Evolutionary conservation across 176 grass and related monocot genomes (phyloP), one percentile per base, ranked within the genome.

Genomic region (Tillandsia leiboldiana): DNA sequence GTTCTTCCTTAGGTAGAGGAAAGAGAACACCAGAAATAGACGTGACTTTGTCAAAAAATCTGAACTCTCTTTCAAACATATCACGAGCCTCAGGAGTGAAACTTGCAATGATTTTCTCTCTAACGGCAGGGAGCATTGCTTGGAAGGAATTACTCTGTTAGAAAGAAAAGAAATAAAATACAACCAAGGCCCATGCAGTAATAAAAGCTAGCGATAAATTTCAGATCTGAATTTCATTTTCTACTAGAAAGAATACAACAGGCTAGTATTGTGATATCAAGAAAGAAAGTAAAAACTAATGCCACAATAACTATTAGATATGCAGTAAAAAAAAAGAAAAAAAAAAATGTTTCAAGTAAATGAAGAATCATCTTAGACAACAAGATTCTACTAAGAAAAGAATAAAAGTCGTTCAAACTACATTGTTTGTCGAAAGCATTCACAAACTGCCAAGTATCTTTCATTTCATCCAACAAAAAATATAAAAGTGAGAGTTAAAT

Each of bases 11-110:
- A 22, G 94, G 94, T 69, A 99, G 74, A 85, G 84, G 89, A 72
- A 90, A 99, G 79, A 99, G 84, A 78, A 86, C 82, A 81, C 94
- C 94, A 82, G 94, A 99, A 79, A 99, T 99, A 11, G 94, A 99
- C 29, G 94, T 99, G 54, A 99, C 94, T 51, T 91, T 75, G 49
- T 99, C 94, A 72, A 99, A 99, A 76, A 99, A 99, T 61, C 77
- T 79, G 33, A 99, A 99, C 70, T 99, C 89, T 75, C 86, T 80
- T 51, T 83, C 68, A 52, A 99, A 99, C 79, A 99, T 79, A 17
- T 93, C 86, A 74, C 79, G 86, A 63, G 94, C 89, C 61, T 92
- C 89, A 9, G 69, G 65, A 67, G 84, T 90, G 66, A 99, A 99
- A 78, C 89, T 59, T 13, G 92, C 86, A 71, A 99, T 67, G 77